Base-by-base conservation (phyloP, 257 asterid genomes). In the Salvia splendens region DNA sequence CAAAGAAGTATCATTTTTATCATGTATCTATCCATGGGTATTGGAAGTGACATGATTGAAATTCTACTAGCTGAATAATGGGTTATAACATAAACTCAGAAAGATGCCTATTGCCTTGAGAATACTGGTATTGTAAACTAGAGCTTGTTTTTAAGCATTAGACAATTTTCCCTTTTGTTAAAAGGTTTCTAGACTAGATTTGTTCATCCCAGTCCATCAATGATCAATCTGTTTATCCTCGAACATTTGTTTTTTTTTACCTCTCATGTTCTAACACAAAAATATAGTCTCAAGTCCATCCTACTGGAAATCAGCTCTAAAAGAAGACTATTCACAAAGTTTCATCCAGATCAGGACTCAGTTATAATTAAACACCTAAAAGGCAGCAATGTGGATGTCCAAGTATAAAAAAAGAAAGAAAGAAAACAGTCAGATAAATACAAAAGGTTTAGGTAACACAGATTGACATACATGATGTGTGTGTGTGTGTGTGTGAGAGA, bases 391-490 rank as follows among this genome's bases (percentile, higher is more conserved):
- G 30, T 24, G 30, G 30, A 1, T 24, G 30, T 12, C 8, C 2
- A 3, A 24, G 30, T 24, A 24, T 0, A 5, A 33, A 48, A 10
- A 2, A 42, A 6, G n/a, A n/a, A n/a, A n/a, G n/a, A n/a, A n/a
- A n/a, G n/a, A n/a, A 42, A 6, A 14, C 8, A 5, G 45, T 24
- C 32, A 48, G 68, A 60, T 11, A 38, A 4, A 17, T 20, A 48
- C 40, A 58, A 32, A 12, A 12, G 17, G 28, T 55, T 57, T 59
- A 45, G 71, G 47, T 16, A 16, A 52, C 41, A 58, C 20, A 43
- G n/a, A 6, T n/a, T 16, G 30, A 43, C n/a, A 7, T 6, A 30
- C 41, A 55, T 4, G 38, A 33, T 33, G 4, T 32, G 38, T 15
- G 10, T 40, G 24, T 40, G 36, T 42, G 15, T 46, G 36, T 48